phyloP scores from a whole-genome alignment of 352 stramenopile genomes.

The Aphanomyces euteiches region DNA sequence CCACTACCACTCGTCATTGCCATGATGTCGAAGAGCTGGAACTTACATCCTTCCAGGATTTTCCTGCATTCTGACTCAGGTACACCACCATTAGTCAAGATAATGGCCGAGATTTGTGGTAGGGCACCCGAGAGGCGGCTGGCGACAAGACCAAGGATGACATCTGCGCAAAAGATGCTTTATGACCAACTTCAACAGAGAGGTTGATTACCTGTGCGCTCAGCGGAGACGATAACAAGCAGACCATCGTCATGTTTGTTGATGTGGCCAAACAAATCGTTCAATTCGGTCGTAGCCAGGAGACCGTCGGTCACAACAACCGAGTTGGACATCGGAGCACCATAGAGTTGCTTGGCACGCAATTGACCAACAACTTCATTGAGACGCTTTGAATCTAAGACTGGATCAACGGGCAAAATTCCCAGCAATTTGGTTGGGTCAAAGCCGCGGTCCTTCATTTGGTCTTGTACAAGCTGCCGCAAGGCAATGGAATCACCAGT shows the following conservation, averaged over 20 bases:
- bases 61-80: constrained; percentile 68
- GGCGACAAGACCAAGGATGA: constrained; percentile 63
- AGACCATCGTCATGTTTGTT: constrained; percentile 75
- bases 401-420: constrained; percentile 59
- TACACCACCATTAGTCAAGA: constrained; percentile 74
- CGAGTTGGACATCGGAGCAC: constrained; percentile 54
- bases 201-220: constrained; percentile 40
- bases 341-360: constrained; percentile 61
- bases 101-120: constrained; percentile 61
- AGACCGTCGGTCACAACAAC: constrained; percentile 63
- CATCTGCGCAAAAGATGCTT: constrained; percentile 33
- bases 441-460: constrained; percentile 43
- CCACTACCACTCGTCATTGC: constrained; percentile 34
- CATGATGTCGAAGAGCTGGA: no score
- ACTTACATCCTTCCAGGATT: constrained; percentile 50
- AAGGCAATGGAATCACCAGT: constrained; percentile 40
- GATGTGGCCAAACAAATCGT: constrained; percentile 69
- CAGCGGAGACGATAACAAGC: constrained; percentile 70
- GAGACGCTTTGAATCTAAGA: constrained; percentile 70
- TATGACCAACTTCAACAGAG: not conserved
- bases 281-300: constrained; percentile 62
- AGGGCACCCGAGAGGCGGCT: constrained; percentile 65
- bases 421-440: constrained; percentile 43
- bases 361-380: constrained; percentile 72
- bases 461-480: constrained; percentile 36